Percentiles rank a stretch among this genome's conserved stretches.
Conservation (phyloP, 306 rosid species). For the Notholithocarpus densiflorus region DNA sequence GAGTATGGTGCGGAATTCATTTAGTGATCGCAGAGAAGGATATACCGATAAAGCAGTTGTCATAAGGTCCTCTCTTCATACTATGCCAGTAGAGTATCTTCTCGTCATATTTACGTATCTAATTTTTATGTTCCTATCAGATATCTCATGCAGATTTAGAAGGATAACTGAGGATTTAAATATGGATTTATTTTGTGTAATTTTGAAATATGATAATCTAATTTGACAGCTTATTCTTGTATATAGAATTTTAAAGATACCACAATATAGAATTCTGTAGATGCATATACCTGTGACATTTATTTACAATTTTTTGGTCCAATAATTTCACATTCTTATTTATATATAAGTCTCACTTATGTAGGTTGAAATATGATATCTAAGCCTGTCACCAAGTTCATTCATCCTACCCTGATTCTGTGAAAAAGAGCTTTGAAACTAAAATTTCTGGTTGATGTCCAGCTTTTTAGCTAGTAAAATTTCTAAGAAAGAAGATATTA, state of each 20-base stretch:
- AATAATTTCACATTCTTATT: no score
- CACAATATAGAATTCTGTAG: not conserved
- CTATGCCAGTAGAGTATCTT: conserved; percentile 3
- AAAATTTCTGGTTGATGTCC: no score
- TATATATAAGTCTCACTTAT: no score
- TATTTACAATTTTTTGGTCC: no score
- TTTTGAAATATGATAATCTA: not conserved
- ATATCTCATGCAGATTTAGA: not conserved
- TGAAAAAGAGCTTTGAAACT: no score
- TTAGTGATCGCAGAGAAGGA: conserved; percentile 81
- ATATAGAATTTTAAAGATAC: not conserved
- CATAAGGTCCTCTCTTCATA: conserved; percentile 56
- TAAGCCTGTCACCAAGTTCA: no score
- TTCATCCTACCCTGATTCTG: no score
- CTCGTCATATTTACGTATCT: not conserved
- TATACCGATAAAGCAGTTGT: conserved; percentile 87
- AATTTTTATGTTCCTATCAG: not conserved
- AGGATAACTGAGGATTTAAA: not conserved
- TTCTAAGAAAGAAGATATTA: no score
- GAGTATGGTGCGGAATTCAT: conserved; percentile 80
- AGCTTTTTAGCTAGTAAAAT: no score
- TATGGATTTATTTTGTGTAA: not conserved
- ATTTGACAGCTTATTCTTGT: not conserved
- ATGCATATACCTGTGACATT: not conserved
- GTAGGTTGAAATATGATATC: no score